Base-by-base conservation (phyloP, 192 early-diverging fungal species). In the Podila verticillata region DNA sequence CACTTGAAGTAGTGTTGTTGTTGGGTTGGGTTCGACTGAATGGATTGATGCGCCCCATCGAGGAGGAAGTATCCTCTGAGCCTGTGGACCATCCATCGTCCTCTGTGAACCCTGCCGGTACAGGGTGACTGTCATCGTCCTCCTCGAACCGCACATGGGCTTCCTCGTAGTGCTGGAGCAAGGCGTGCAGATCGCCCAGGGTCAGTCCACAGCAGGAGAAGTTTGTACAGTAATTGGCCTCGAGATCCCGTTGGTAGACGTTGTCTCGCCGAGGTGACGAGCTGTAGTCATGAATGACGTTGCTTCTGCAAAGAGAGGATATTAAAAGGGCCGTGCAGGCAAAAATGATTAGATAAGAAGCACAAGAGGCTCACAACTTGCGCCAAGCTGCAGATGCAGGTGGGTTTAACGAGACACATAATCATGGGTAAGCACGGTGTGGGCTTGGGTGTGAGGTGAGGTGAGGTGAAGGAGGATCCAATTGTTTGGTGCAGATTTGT, bases 81-180 rank as follows among this genome's bases (percentile, higher is more conserved):
- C 47, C 51, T 8, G 77, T 68, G 22, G 77, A 80, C 77, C 77
- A 80, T 12, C 77, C 70, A n/a, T 80, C 77, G 13, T 80, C 77
- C 54, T 80, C 77, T 36, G 66, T 70, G 62, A 80, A 80, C 5
- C 77, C 77, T 28, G 77, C 70, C 22, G 70, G 65, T 3, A 72
- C 77, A 2, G 77, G 77, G 22, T 72, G 77, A 34, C 70, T 72
- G 48, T 80, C 77, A 26, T 80, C 77, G 66, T 98, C 97, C 17
- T 94, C 91, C 73, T 96, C 96, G 49, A 96, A 89, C 57, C 91
- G 91, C 65, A 96, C 95, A 65, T 98, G 97, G 75, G 89, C 91
- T 81, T 99, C 97, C 84, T 99, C 97, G 73, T 96, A 97, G 84
- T 99, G 97, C 85, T 96, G 95, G 48, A 99, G 85, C 63, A 99